These are phyloP conservation scores for Candida pseudoglaebosa DNA, from an alignment of 805 yeast genomes.

Conservation along the genomic window DNA sequence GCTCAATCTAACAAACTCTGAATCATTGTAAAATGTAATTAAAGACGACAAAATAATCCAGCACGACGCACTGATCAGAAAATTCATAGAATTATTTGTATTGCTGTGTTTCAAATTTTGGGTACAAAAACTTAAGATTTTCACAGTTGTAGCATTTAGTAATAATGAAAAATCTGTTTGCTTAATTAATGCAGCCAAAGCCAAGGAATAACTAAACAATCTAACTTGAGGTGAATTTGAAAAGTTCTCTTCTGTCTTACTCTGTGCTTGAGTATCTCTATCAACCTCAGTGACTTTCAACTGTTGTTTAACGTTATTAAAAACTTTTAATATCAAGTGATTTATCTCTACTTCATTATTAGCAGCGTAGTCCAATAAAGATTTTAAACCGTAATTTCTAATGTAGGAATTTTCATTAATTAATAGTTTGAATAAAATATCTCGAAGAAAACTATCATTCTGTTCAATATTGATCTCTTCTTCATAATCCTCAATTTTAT, in stretches of 20 bases:
- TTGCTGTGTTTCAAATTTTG: constrained; percentile 39
- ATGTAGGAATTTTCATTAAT: constrained; percentile 31
- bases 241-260: constrained; percentile 16
- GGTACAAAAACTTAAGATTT: constrained; percentile 42
- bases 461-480: constrained; percentile 16
- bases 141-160: constrained; percentile 38
- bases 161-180: constrained; percentile 31
- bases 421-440: constrained; percentile 26
- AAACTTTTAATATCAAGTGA: constrained; percentile 28
- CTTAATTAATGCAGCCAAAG: constrained; percentile 31
- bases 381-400: constrained; percentile 30
- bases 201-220: constrained; percentile 31
- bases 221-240: constrained; percentile 17
- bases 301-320: constrained; percentile 27
- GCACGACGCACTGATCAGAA: constrained; percentile 29
- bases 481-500: constrained; percentile 15
- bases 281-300: constrained; percentile 15
- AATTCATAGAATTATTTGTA: constrained; percentile 15
- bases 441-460: constrained; percentile 24
- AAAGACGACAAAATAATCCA: constrained; percentile 41
- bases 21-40: constrained; percentile 36
- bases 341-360: constrained; percentile 33
- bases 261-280: constrained; percentile 7
- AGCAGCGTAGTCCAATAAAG: constrained; percentile 27
- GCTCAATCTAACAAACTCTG: constrained; percentile 40